phyloP scores from a whole-genome alignment of 352 stramenopile species.

The Albugo candida region DNA sequence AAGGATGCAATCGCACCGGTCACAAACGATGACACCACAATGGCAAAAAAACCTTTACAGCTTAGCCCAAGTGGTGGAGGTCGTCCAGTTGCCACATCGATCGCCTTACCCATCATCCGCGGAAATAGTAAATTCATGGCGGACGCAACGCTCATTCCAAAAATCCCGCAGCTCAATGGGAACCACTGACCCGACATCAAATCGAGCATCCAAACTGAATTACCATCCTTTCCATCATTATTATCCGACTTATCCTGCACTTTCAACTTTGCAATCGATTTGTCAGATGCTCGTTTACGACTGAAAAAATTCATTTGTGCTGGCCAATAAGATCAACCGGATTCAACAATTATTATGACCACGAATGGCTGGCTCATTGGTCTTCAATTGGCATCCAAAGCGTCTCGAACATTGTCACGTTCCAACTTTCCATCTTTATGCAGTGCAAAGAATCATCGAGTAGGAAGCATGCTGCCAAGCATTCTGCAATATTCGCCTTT shows the following conservation, averaged over 20 bases:
- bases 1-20: slow-evolving; percentile 72
- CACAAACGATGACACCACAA: slow-evolving; percentile 71
- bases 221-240: slow-evolving; percentile 3
- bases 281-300: no score
- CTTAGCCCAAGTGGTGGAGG: slow-evolving; percentile 45
- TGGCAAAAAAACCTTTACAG: slow-evolving; percentile 69
- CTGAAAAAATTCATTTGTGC: no score
- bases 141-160: slow-evolving; percentile 69
- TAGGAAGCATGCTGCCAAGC: no score
- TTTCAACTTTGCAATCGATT: no score
- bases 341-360: no score
- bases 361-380: no score
- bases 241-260: not conserved
- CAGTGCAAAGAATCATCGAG: no score
- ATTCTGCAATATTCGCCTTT: no score
- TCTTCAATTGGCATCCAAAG: no score
- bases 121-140: slow-evolving; percentile 80
- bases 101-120: slow-evolving; percentile 75
- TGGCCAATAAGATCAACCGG: no score
- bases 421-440: no score
- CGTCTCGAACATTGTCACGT: no score
- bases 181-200: slow-evolving; percentile 51
- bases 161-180: slow-evolving; percentile 38
- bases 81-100: slow-evolving; percentile 66
- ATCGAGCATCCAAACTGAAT: slow-evolving; percentile 39